Conservation (phyloP, 2,329 filamentous ascomycete genomes). For the Penicillium brevicompactum region DNA sequence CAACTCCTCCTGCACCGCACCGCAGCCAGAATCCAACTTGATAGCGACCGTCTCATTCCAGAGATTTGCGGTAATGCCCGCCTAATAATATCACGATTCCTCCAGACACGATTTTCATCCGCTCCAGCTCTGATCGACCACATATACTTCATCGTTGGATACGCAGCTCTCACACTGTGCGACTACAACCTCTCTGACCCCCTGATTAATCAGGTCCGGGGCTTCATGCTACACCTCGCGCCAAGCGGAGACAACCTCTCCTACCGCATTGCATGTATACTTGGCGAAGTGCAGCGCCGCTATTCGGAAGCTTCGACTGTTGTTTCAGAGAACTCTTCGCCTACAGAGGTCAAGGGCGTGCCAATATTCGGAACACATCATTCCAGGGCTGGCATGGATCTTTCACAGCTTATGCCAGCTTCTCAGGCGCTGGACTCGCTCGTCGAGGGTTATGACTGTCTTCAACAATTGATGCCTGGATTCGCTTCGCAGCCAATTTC, state of each 20-base stretch:
- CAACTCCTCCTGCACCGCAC: slow-evolving; percentile 39
- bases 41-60: slow-evolving; percentile 27
- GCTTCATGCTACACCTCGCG: slow-evolving; percentile 35
- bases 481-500: slow-evolving; percentile 19
- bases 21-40: slow-evolving; percentile 27
- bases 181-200: slow-evolving; percentile 36
- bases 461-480: slow-evolving; percentile 29
- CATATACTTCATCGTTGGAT: slow-evolving; percentile 37
- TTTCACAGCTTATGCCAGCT: slow-evolving; percentile 25
- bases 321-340: slow-evolving; percentile 16
- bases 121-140: slow-evolving; percentile 38
- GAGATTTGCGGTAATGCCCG: slow-evolving; percentile 34
- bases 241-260: slow-evolving; percentile 37
- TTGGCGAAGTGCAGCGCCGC: slow-evolving; percentile 34
- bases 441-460: slow-evolving; percentile 27
- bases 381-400: slow-evolving; percentile 18
- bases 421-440: slow-evolving; percentile 23
- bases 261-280: slow-evolving; percentile 35
- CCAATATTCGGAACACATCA: slow-evolving; percentile 14
- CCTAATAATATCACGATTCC: slow-evolving; percentile 32
- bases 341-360: slow-evolving; percentile 16
- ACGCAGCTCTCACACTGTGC: slow-evolving; percentile 39
- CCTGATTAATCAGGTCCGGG: slow-evolving; percentile 36
- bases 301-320: slow-evolving; percentile 24
- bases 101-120: slow-evolving; percentile 31